Conservation (phyloP, 164 flowering plant species). For the Houttuynia cordata region DNA sequence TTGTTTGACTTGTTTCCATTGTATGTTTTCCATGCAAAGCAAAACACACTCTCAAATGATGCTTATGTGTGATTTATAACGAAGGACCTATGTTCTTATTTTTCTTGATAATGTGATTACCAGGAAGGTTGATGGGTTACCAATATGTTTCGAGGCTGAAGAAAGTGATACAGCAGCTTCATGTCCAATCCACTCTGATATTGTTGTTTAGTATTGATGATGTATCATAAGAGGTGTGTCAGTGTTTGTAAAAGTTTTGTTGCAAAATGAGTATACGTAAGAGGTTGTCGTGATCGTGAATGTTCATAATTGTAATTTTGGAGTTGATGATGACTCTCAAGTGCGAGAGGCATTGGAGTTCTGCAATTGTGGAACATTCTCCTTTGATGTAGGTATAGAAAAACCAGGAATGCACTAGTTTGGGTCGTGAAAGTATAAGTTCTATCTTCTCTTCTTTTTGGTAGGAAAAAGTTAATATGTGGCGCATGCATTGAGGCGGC, state of each 20-base stretch:
- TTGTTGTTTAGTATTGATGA: conserved; percentile 19
- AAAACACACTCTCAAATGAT: too few relatives aligned
- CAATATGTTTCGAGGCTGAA: conserved; percentile 34
- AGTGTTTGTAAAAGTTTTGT: neutral
- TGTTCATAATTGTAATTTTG: neutral
- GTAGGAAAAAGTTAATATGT: too few relatives aligned
- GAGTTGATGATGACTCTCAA: neutral
- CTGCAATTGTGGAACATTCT: neutral
- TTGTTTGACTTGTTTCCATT: neutral
- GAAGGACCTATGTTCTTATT: neutral
- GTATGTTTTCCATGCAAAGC: too few relatives aligned
- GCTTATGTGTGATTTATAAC: neutral
- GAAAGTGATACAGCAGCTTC: conserved; percentile 58
- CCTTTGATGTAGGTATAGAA: too few relatives aligned
- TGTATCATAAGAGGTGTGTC: neutral
- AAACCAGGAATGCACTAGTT: too few relatives aligned
- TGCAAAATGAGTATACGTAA: neutral
- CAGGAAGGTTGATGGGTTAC: conserved; percentile 32
- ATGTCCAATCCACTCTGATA: conserved; percentile 27
- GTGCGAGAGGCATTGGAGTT: neutral
- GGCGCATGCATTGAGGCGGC: too few relatives aligned
- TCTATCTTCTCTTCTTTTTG: too few relatives aligned
- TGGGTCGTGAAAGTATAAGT: too few relatives aligned
- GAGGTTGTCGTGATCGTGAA: neutral
- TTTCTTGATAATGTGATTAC: conserved; percentile 3